A percentile compares a stretch with the other conserved stretches of the same genome.
These are phyloP conservation scores for Mycena galericulata DNA, from an alignment of 768 basidiomycete genomes.

Conservation along the genomic window DNA sequence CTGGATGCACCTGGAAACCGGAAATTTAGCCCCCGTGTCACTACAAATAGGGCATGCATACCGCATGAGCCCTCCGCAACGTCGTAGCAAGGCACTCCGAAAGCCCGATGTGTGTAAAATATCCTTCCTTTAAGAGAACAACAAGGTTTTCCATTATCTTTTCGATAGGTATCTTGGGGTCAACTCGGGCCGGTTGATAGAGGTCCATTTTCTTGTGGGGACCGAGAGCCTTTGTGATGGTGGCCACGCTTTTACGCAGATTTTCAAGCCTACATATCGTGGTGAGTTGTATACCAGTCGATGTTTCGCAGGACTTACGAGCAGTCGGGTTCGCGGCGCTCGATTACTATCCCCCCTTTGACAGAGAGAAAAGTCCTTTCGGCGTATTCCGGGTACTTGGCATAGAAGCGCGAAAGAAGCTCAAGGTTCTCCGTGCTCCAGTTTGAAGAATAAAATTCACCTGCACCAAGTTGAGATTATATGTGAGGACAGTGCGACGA, in stretches of 20 bases:
- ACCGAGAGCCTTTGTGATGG: slow-evolving; percentile 57
- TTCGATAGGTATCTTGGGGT: slow-evolving; percentile 58
- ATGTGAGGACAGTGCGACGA: no score
- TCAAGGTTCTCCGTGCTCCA: slow-evolving; percentile 44
- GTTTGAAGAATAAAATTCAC: slow-evolving; percentile 25
- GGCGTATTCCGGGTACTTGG: slow-evolving; percentile 49
- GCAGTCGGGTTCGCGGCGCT: slow-evolving; percentile 1
- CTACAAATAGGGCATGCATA: slow-evolving; percentile 35
- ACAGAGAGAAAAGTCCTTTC: slow-evolving; percentile 51
- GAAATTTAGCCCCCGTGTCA: no score
- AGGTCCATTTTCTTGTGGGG: slow-evolving; percentile 70
- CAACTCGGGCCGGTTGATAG: slow-evolving; percentile 65
- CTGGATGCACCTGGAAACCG: slow-evolving; percentile 48
- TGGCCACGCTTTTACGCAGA: slow-evolving; percentile 51
- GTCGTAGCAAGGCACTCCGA: slow-evolving; percentile 65
- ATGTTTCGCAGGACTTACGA: slow-evolving; percentile 20
- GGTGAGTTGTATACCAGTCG: neutral
- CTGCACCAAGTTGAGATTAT: neutral
- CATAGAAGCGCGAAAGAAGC: slow-evolving; percentile 62
- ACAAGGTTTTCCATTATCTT: slow-evolving; percentile 55
- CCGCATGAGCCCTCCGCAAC: slow-evolving; percentile 51
- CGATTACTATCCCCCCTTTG: slow-evolving; percentile 36
- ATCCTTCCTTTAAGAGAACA: slow-evolving; percentile 63
- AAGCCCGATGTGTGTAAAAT: slow-evolving; percentile 70
- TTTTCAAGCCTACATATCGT: slow-evolving; percentile 5